Conservation (phyloP, 805 yeast genomes). For the Brettanomyces bruxellensis region DNA sequence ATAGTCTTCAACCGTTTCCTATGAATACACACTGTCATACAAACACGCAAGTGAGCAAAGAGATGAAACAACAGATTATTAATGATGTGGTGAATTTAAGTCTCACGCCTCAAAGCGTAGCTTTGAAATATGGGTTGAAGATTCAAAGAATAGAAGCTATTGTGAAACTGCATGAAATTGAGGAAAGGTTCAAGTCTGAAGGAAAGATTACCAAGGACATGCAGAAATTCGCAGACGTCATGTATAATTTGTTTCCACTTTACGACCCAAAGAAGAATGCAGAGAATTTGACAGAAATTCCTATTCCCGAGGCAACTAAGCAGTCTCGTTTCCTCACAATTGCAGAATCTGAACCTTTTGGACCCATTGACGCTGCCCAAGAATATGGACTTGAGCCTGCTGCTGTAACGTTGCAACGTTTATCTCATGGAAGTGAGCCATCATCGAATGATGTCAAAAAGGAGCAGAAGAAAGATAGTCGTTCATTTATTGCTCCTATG, state of each 20-base stretch:
- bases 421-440: conserved; percentile 52
- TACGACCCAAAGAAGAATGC: conserved; percentile 38
- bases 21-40: conserved; percentile 62
- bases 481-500: conserved; percentile 46
- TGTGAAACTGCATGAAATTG: conserved; percentile 55
- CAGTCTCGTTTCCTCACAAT: conserved; percentile 78
- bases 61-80: conserved; percentile 52
- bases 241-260: conserved; percentile 80
- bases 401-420: conserved; percentile 58
- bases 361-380: conserved; percentile 90
- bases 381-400: conserved; percentile 86
- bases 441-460: conserved; percentile 18
- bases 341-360: conserved; percentile 92
- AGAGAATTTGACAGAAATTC: conserved; percentile 90
- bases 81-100: conserved; percentile 40
- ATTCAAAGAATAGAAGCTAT: conserved; percentile 88
- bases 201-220: conserved; percentile 51
- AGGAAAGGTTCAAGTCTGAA: conserved; percentile 47
- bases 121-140: conserved; percentile 70
- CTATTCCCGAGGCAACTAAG: conserved; percentile 75
- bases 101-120: conserved; percentile 59
- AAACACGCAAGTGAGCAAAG: conserved; percentile 48
- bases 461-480: conserved; percentile 13
- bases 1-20: conserved; percentile 71
- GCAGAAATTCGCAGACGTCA: conserved; percentile 44